These are phyloP conservation scores for Coelastrella sp. DNA, from an alignment of 139 green algal species.

Conservation along the genomic window DNA sequence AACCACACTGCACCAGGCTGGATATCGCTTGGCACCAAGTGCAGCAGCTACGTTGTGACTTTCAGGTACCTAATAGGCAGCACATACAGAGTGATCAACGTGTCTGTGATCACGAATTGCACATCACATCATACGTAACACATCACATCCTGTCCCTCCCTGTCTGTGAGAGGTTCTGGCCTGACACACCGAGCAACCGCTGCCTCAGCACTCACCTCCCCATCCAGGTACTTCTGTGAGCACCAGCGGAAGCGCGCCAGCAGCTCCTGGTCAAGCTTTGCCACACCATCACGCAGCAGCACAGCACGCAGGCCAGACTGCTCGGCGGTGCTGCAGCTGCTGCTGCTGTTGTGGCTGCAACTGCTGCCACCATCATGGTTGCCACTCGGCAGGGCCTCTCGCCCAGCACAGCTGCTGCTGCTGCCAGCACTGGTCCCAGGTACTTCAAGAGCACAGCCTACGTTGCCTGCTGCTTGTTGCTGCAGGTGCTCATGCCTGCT, in stretches of 20 bases:
- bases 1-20: too few species aligned
- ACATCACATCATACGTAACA: too few species aligned
- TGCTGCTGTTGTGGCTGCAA: not conserved
- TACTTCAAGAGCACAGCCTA: not conserved
- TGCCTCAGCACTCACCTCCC: not conserved
- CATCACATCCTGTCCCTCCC: too few species aligned
- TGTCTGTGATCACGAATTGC: too few species aligned
- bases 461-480: not conserved
- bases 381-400: not conserved
- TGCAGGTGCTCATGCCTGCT: not conserved
- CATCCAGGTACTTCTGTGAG: conserved; percentile 26
- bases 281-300: not conserved
- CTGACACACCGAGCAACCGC: too few species aligned
- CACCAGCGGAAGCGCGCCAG: conserved; percentile 13
- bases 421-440: not conserved
- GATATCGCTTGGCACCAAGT: too few species aligned
- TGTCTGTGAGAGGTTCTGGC: too few species aligned
- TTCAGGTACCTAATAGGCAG: too few species aligned
- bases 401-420: not conserved
- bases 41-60: too few species aligned
- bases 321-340: not conserved
- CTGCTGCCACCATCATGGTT: not conserved
- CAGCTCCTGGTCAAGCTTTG: not conserved
- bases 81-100: too few species aligned
- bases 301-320: not conserved